phyloP scores from a whole-genome alignment of 495 filamentous ascomycete species.

The Annulohypoxylon moriforme region DNA sequence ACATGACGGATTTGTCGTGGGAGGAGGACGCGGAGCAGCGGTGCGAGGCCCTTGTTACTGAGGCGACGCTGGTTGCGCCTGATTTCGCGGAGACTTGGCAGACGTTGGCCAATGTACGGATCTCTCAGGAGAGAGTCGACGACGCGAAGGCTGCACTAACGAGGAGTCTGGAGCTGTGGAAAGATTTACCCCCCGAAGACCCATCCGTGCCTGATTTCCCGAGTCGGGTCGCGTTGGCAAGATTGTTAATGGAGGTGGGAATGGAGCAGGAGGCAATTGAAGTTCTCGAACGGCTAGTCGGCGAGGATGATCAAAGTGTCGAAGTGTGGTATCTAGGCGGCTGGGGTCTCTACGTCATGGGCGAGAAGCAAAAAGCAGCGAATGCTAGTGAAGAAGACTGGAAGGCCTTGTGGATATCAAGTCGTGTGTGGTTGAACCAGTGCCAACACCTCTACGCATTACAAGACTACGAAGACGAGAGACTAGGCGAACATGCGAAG shows the following conservation, averaged over 20 bases:
- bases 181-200: slow-evolving; percentile 73
- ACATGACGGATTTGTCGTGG: slow-evolving; percentile 98
- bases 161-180: slow-evolving; percentile 82
- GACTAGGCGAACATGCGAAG: slow-evolving; percentile 71
- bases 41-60: slow-evolving; percentile 87
- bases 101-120: slow-evolving; percentile 91
- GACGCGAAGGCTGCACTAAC: slow-evolving; percentile 83
- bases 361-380: slow-evolving; percentile 69
- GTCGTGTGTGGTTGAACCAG: slow-evolving; percentile 70
- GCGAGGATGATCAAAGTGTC: slow-evolving; percentile 91
- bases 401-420: slow-evolving; percentile 64
- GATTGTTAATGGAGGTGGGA: slow-evolving; percentile 88
- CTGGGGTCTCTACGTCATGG: slow-evolving; percentile 85
- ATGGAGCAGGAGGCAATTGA: slow-evolving; percentile 86
- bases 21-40: slow-evolving; percentile 85
- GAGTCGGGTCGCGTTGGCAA: slow-evolving; percentile 80
- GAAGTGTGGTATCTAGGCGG: slow-evolving; percentile 98
- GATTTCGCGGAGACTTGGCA: slow-evolving; percentile 85
- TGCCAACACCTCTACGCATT: slow-evolving; percentile 68
- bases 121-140: slow-evolving; percentile 80
- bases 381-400: slow-evolving; percentile 54
- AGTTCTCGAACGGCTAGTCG: slow-evolving; percentile 83
- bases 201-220: slow-evolving; percentile 81
- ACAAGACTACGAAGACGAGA: slow-evolving; percentile 78
- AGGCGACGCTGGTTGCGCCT: slow-evolving; percentile 82